phyloP scores from a whole-genome alignment of 2,329 filamentous ascomycete genomes.

The Botrytis byssoidea region DNA sequence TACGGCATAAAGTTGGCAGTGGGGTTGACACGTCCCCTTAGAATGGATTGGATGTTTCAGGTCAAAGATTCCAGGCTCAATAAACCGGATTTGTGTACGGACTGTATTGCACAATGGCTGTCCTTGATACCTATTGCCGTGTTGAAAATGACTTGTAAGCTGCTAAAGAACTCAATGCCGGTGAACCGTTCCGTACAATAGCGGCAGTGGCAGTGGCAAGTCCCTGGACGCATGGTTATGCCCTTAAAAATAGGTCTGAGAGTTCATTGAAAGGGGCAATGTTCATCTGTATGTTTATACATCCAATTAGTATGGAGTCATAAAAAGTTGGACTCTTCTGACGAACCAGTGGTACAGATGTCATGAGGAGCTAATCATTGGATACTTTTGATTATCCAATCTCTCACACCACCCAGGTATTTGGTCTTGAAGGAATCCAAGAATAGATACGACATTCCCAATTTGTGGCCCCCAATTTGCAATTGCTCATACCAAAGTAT shows the following conservation, averaged over 20 bases:
- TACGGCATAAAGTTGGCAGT: background rate
- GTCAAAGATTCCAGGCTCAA: background rate
- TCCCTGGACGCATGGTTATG: background rate
- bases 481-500: background rate
- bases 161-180: background rate
- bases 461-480: background rate
- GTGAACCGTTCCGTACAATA: background rate
- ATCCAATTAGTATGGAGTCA: background rate
- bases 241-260: background rate
- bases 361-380: background rate
- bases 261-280: background rate
- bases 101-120: background rate
- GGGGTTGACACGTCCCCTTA: background rate
- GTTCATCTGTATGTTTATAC: background rate
- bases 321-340: background rate
- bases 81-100: background rate
- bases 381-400: background rate
- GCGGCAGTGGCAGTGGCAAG: background rate
- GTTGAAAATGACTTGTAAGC: background rate
- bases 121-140: background rate
- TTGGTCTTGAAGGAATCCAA: background rate
- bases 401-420: background rate
- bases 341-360: background rate
- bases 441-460: background rate
- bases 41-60: conserved; percentile 6